Conservation (phyloP, 2,329 filamentous ascomycete genomes). For the Ceratocystis huliohia region DNA sequence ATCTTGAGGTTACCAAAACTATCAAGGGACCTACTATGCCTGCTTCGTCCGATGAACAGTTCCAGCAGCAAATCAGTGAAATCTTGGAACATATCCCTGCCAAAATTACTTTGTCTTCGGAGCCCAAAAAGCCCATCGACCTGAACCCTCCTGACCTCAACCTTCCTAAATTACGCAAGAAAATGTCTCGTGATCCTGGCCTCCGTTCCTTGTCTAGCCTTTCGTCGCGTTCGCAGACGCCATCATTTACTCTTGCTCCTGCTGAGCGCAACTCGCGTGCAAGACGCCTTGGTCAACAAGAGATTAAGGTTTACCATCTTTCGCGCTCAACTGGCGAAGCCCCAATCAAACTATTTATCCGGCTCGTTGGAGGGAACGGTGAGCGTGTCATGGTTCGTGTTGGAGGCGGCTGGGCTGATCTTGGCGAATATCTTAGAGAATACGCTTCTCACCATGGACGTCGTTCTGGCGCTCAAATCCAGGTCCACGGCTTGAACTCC, state of each 20-base stretch:
- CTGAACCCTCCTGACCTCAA: constrained; percentile 48
- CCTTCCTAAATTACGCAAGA: constrained; percentile 34
- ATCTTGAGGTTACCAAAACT: constrained; percentile 33
- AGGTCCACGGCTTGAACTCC: constrained; percentile 31
- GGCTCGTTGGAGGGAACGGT: constrained; percentile 75
- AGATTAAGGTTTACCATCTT: constrained; percentile 86
- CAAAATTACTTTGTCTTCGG: constrained; percentile 58
- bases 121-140: constrained; percentile 33
- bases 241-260: constrained; percentile 58
- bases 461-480: constrained; percentile 45
- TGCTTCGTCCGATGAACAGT: constrained; percentile 42
- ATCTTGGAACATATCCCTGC: constrained; percentile 67
- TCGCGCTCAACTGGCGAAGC: constrained; percentile 70
- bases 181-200: constrained; percentile 33
- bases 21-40: constrained; percentile 24
- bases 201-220: constrained; percentile 40
- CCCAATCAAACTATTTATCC: constrained; percentile 89
- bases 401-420: constrained; percentile 93
- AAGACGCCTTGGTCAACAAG: constrained; percentile 40
- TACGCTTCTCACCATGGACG: constrained; percentile 86
- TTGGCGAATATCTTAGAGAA: constrained; percentile 87
- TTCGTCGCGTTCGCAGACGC: constrained; percentile 47
- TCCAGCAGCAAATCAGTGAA: constrained; percentile 68
- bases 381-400: constrained; percentile 97
- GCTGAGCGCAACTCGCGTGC: constrained; percentile 40